Conservation (phyloP, 75 land plant species). For the Larix kaempferi region DNA sequence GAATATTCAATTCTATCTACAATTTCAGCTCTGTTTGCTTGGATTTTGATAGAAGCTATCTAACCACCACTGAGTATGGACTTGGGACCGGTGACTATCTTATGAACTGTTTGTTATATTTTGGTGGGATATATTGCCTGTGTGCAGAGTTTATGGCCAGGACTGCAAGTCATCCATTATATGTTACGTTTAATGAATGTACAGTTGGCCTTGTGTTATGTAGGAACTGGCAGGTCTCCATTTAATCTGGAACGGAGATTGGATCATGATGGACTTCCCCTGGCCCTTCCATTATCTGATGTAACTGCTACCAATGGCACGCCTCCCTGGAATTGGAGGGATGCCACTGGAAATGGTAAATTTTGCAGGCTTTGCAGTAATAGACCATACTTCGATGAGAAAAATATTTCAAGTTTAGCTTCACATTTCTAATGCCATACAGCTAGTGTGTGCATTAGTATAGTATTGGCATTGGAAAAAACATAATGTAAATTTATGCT, state of each 20-base stretch:
- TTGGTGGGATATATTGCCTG: neutral
- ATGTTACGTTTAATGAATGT: neutral
- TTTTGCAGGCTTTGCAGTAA: neutral
- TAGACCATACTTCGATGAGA: neutral
- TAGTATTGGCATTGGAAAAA: neutral
- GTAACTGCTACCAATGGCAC: constrained; percentile 24
- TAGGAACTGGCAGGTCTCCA: constrained; percentile 18
- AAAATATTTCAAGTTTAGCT: neutral
- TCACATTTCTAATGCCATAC: neutral
- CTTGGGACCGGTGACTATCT: neutral
- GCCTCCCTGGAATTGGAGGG: constrained; percentile 32
- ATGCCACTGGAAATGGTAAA: constrained; percentile 33
- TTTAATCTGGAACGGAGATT: constrained; percentile 31
- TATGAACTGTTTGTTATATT: neutral
- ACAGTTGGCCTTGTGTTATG: neutral
- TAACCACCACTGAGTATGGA: neutral
- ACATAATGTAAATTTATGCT: neutral
- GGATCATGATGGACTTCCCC: constrained; percentile 34
- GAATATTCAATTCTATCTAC: neutral
- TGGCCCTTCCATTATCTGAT: constrained; percentile 23
- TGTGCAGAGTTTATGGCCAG: neutral
- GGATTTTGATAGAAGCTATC: neutral
- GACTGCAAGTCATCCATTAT: neutral
- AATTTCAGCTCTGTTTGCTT: neutral
- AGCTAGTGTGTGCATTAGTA: neutral